These are phyloP conservation scores for Boletus eberwhitei DNA, from an alignment of 768 basidiomycete species.

Conservation along the genomic window DNA sequence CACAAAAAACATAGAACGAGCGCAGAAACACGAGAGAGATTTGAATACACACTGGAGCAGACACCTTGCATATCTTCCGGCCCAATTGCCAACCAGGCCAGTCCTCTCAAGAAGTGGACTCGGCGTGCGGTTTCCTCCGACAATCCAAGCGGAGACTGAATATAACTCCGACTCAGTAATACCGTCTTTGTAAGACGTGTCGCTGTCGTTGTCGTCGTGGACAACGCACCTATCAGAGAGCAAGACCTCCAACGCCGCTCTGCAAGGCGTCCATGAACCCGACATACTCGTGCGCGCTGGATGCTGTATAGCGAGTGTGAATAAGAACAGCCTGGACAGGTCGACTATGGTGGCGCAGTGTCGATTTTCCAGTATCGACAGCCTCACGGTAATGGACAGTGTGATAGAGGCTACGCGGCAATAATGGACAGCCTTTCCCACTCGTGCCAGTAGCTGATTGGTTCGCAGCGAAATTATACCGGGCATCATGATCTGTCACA, in stretches of 20 bases:
- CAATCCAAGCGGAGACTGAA: conserved; percentile 20
- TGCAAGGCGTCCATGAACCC: neutral
- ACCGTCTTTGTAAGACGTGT: conserved; percentile 6
- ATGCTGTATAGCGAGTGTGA: neutral
- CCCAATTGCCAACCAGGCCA: conserved; percentile 13
- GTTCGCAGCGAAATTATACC: conserved; percentile 10
- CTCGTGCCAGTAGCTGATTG: conserved; percentile 16
- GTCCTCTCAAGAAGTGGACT: neutral
- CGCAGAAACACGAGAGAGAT: neutral
- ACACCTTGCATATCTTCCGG: neutral
- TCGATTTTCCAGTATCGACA: neutral
- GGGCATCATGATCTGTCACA: conserved; percentile 14
- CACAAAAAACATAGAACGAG: neutral
- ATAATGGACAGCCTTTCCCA: conserved; percentile 16
- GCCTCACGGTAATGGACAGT: conserved; percentile 9
- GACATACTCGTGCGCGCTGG: neutral
- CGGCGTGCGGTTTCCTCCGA: neutral
- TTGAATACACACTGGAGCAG: neutral
- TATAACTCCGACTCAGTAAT: neutral
- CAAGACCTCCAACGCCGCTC: neutral
- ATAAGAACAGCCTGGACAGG: neutral
- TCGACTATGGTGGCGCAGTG: neutral
- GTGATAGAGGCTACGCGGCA: conserved; percentile 14
- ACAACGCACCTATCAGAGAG: neutral
- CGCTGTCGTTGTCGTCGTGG: conserved; percentile 1